Base-by-base conservation (phyloP, 495 filamentous ascomycete species). In the Acidomyces sp. region DNA sequence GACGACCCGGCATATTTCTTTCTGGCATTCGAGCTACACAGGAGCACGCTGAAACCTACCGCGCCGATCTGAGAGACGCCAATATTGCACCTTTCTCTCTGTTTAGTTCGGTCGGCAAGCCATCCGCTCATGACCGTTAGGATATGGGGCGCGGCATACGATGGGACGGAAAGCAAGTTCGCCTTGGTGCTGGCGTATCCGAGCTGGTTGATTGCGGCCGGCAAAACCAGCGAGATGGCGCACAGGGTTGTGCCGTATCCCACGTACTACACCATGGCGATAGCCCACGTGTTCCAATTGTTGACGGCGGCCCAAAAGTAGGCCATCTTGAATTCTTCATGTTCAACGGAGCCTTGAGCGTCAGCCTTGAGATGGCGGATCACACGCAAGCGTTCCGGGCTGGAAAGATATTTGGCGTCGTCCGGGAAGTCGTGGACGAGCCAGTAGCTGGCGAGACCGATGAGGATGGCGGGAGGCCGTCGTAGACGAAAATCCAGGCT, bases 381-480 rank as follows among this genome's bases (percentile, higher is more conserved):
- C 0, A 93, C 85, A 6, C 86, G 74, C 11, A 65, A 67, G 20
- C 82, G 74, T 49, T 96, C 88, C 1, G 64, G 63, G 0, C 72
- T 68, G 2, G 72, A 76, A 15, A 96, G 66, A 53, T 94, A 96
- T 7, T 45, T 70, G 13, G 48, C 48, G 15, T 45, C 47, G 50
- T 85, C 82, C 0, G 88, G 88, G 55, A 93, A 95, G 53, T 96
- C 85, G 48, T 82, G 73, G 2, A 96, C 85, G 62, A 85, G 70
- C 79, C 80, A 90, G 60, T 84, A 87, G 9, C 77, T 85, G 1
- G 66, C 60, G 3, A 85, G 26, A 4, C 81, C 87, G 22, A 88
- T 69, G 7, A 93, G 3, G 6, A 90, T 57, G 0, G 85, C 93
- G 3, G 75, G 0, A 90, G 61, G 0, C 85, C 85, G 57, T 90